Percentiles rank a stretch among this genome's conserved stretches.
phyloP scores from a whole-genome alignment of 176 grass and related monocot species.

The Pontederia crassipes region DNA sequence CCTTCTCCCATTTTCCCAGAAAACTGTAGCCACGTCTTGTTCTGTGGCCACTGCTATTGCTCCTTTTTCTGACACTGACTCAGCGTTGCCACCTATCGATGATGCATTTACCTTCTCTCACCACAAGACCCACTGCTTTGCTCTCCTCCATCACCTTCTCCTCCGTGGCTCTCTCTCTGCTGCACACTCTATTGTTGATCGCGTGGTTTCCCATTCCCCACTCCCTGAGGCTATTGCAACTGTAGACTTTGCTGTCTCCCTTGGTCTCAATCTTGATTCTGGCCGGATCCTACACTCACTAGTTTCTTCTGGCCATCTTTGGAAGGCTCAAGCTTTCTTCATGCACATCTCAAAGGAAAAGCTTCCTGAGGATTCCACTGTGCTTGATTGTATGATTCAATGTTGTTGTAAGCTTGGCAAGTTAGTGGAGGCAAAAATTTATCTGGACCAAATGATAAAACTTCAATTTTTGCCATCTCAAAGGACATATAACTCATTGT shows the following conservation, averaged over 20 bases:
- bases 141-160: slow-evolving; percentile 17
- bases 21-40: background rate
- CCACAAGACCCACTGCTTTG: slow-evolving; percentile 7
- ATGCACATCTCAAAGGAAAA: background rate
- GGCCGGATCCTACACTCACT: slow-evolving; percentile 3
- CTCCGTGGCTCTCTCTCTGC: slow-evolving; percentile 4
- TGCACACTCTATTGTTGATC: slow-evolving; percentile 8
- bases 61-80: background rate
- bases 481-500: slow-evolving; percentile 3
- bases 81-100: background rate
- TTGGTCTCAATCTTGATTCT: slow-evolving; percentile 6
- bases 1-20: too few relatives aligned
- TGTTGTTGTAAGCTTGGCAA: slow-evolving; percentile 12
- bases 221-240: slow-evolving; percentile 4
- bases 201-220: background rate
- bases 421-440: slow-evolving; percentile 5
- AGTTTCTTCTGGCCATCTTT: slow-evolving; percentile 1
- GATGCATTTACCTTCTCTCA: background rate
- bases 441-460: slow-evolving; percentile 20
- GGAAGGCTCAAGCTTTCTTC: slow-evolving; percentile 14
- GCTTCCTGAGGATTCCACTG: slow-evolving; percentile 4
- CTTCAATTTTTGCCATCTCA: slow-evolving; percentile 13
- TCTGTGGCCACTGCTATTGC: background rate
- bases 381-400: slow-evolving; percentile 16
- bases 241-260: slow-evolving; percentile 1